These are phyloP conservation scores for Omphalotus guepiniiformis DNA, from an alignment of 768 basidiomycete genomes.

Conservation along the genomic window DNA sequence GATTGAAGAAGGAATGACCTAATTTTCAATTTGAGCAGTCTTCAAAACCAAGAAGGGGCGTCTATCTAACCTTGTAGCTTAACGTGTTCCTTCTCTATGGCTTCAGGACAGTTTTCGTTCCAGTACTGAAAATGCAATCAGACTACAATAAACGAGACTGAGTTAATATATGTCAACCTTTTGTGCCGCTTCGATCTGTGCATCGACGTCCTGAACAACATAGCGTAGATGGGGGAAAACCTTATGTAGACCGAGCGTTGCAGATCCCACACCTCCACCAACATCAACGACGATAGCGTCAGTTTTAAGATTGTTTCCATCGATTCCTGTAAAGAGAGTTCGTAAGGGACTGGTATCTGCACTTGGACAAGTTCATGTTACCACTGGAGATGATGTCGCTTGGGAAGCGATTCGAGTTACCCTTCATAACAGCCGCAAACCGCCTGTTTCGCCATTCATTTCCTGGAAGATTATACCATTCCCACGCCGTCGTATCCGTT, in stretches of 20 bases:
- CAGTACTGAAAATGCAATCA: slow-evolving; percentile 18
- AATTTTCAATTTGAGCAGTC: background rate
- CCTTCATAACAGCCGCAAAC: slow-evolving; percentile 24
- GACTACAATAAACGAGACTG: background rate
- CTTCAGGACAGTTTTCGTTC: slow-evolving; percentile 20
- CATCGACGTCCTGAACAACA: slow-evolving; percentile 32
- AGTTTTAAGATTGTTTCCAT: slow-evolving; percentile 14
- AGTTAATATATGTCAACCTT: slow-evolving; percentile 12
- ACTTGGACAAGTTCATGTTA: slow-evolving; percentile 1
- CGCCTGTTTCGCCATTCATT: slow-evolving; percentile 23
- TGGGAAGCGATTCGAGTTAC: background rate
- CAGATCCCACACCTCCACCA: slow-evolving; percentile 31
- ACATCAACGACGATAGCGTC: slow-evolving; percentile 27
- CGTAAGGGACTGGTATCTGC: background rate
- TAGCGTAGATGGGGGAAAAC: slow-evolving; percentile 27
- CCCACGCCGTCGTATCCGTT: slow-evolving; percentile 20
- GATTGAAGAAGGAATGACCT: slow-evolving; percentile 29
- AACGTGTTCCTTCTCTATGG: slow-evolving; percentile 20
- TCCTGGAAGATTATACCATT: slow-evolving; percentile 28
- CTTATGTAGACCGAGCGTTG: slow-evolving; percentile 25
- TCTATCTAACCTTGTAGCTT: slow-evolving; percentile 22
- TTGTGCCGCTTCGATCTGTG: slow-evolving; percentile 21
- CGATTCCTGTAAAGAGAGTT: slow-evolving; percentile 13
- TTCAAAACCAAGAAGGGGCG: background rate
- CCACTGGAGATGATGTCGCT: background rate